phyloP scores from a whole-genome alignment of 768 basidiomycete genomes.

The Mycena amicta region DNA sequence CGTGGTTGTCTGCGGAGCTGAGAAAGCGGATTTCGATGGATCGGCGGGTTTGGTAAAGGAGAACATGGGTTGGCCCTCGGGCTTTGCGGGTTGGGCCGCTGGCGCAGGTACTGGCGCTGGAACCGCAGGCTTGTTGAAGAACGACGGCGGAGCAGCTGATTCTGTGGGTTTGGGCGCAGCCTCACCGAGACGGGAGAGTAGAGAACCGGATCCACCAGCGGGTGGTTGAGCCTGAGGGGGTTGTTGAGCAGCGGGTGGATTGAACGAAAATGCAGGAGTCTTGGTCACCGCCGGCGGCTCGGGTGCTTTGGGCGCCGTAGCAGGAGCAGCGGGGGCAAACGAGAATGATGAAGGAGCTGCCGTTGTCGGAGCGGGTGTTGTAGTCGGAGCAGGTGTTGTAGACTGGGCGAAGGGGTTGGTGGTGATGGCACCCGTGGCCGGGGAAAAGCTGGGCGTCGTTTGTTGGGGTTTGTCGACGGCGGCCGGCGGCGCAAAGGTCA shows the following conservation, averaged over 20 bases:
- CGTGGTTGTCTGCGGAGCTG: background rate
- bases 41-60: background rate
- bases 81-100: background rate
- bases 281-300: background rate
- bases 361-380: slow-evolving; percentile 11
- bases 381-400: slow-evolving; percentile 8
- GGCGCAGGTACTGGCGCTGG: background rate
- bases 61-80: background rate
- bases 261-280: slow-evolving; percentile 13
- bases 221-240: background rate
- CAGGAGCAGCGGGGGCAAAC: slow-evolving; percentile 16
- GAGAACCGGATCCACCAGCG: background rate
- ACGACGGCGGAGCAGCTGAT: background rate
- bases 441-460: slow-evolving; percentile 9
- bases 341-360: slow-evolving; percentile 18
- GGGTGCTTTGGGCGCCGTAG: background rate
- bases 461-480: slow-evolving; percentile 9
- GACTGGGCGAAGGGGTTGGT: slow-evolving; percentile 21
- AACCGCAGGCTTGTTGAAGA: slow-evolving; percentile 4
- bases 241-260: slow-evolving; percentile 5
- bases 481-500: slow-evolving; percentile 7
- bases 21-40: slow-evolving; percentile 27
- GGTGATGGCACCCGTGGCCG: slow-evolving; percentile 6
- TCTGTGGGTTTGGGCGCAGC: background rate
- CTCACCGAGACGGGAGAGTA: slow-evolving; percentile 17